Percentiles rank a stretch among this genome's conserved stretches.
Evolutionary conservation across 768 basidiomycete species (phyloP).

Genomic region (Pleurotus salmoneostramineus): DNA sequence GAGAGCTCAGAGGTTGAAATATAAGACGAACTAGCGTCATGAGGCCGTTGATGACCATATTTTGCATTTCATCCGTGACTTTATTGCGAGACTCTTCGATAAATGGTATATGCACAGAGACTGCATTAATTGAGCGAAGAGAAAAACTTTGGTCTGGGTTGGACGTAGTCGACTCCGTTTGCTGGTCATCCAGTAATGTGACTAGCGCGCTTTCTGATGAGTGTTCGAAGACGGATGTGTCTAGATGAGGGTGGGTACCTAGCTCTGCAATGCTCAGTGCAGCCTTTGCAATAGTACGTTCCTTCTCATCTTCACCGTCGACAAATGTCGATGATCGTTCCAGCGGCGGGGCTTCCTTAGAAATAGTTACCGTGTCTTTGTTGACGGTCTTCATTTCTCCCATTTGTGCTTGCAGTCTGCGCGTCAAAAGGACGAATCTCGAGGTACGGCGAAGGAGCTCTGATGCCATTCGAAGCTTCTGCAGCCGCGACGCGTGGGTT

Average conservation of each 20-base stretch:
- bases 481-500: constrained; percentile 64
- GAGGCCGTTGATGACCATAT: constrained; percentile 81
- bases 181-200: constrained; percentile 43
- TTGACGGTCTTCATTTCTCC: constrained; percentile 47
- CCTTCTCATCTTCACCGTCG: constrained; percentile 82
- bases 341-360: constrained; percentile 2
- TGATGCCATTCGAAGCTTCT: constrained; percentile 77
- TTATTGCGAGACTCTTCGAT: constrained; percentile 68
- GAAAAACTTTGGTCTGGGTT: constrained; percentile 28
- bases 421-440: constrained; percentile 79
- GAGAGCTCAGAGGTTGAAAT: not conserved
- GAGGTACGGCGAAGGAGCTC: constrained; percentile 82
- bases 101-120: constrained; percentile 64
- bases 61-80: constrained; percentile 86
- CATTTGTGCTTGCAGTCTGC: constrained; percentile 86
- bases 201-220: constrained; percentile 27
- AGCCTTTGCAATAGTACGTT: constrained; percentile 87
- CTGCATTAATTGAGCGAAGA: constrained; percentile 69
- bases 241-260: constrained; percentile 35
- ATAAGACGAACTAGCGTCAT: constrained; percentile 58
- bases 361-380: not conserved
- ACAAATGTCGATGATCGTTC: constrained; percentile 23
- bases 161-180: not conserved
- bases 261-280: constrained; percentile 94
- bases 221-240: not conserved